These are phyloP conservation scores for Gaeumannomyces tritici DNA, from an alignment of 2,329 filamentous ascomycete species.

Conservation along the genomic window DNA sequence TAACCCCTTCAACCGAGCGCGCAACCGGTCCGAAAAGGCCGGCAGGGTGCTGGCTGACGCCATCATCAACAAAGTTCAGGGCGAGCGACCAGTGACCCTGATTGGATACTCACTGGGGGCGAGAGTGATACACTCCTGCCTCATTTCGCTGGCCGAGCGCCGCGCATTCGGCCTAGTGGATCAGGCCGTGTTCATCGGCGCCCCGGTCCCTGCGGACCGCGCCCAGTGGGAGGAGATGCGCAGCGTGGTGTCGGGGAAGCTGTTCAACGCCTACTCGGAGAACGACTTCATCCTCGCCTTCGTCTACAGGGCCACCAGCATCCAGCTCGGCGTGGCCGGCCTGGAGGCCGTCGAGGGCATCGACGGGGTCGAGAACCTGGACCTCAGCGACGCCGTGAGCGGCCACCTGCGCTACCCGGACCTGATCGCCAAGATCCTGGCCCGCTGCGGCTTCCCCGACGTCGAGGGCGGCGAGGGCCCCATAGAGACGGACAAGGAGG, in stretches of 20 bases:
- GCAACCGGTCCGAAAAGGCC: slow-evolving; percentile 69
- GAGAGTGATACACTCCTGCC: slow-evolving; percentile 72
- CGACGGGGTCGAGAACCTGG: slow-evolving; percentile 50
- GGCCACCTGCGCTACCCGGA: slow-evolving; percentile 26
- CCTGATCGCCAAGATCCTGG: slow-evolving; percentile 40
- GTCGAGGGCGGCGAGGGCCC: slow-evolving; percentile 29
- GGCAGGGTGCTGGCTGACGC: slow-evolving; percentile 74
- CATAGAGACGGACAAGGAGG: slow-evolving; percentile 40
- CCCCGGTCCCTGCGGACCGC: slow-evolving; percentile 63
- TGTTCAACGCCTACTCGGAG: slow-evolving; percentile 82
- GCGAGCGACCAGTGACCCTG: slow-evolving; percentile 70
- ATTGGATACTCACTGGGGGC: slow-evolving; percentile 78
- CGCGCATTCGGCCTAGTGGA: slow-evolving; percentile 79
- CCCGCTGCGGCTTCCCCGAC: slow-evolving; percentile 39
- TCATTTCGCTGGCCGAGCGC: slow-evolving; percentile 66
- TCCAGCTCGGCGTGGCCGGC: slow-evolving; percentile 76
- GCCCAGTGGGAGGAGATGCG: slow-evolving; percentile 69
- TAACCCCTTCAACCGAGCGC: slow-evolving; percentile 73
- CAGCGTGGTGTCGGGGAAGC: slow-evolving; percentile 66
- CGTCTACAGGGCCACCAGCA: slow-evolving; percentile 73
- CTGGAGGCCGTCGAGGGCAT: slow-evolving; percentile 61
- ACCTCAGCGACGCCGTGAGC: slow-evolving; percentile 40
- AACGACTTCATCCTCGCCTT: slow-evolving; percentile 85
- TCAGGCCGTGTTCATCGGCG: slow-evolving; percentile 72
- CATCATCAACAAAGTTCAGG: slow-evolving; percentile 71